A percentile compares a stretch with the other conserved stretches of the same genome.
Evolutionary conservation across 345 rosid species (phyloP).

Genomic region (Hevea brasiliensis): DNA sequence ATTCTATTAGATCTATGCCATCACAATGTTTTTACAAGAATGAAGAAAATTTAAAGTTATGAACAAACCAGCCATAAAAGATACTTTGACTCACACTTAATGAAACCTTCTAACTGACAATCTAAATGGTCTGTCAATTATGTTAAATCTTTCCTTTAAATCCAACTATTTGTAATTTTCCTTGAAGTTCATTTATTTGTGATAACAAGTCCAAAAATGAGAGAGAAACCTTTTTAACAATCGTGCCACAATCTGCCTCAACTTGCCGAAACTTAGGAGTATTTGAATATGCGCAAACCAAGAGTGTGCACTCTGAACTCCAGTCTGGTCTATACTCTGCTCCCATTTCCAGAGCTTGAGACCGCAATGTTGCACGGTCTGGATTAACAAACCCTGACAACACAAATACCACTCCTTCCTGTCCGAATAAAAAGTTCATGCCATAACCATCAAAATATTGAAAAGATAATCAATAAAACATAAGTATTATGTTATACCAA

Average conservation of each 20-base stretch:
- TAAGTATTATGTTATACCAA: slow-evolving; percentile 48
- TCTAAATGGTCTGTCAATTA: neutral
- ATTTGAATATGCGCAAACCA: slow-evolving; percentile 80
- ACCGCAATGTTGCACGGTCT: slow-evolving; percentile 70
- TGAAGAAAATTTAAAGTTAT: neutral
- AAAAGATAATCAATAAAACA: neutral
- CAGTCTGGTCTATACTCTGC: slow-evolving; percentile 78
- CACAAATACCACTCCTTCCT: slow-evolving; percentile 90
- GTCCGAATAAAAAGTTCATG: slow-evolving; percentile 27
- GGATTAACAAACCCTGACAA: slow-evolving; percentile 91
- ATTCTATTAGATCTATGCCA: neutral
- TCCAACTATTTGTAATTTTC: too few species aligned
- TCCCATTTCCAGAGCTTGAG: slow-evolving; percentile 86
- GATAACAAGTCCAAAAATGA: neutral
- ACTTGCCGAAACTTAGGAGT: slow-evolving; percentile 96
- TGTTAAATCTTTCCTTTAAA: neutral
- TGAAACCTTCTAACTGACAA: neutral
- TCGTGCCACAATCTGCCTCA: slow-evolving; percentile 64
- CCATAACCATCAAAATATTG: slow-evolving; percentile 12
- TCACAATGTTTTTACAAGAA: too few species aligned
- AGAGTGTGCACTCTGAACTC: slow-evolving; percentile 74
- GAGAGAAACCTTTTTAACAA: slow-evolving; percentile 66
- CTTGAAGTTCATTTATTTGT: neutral
- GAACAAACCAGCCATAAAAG: neutral
- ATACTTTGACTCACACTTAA: neutral